Percentiles rank a stretch among this genome's conserved stretches.
Conservation (phyloP, 2,329 filamentous ascomycete species). For the Microcera coccophila region DNA sequence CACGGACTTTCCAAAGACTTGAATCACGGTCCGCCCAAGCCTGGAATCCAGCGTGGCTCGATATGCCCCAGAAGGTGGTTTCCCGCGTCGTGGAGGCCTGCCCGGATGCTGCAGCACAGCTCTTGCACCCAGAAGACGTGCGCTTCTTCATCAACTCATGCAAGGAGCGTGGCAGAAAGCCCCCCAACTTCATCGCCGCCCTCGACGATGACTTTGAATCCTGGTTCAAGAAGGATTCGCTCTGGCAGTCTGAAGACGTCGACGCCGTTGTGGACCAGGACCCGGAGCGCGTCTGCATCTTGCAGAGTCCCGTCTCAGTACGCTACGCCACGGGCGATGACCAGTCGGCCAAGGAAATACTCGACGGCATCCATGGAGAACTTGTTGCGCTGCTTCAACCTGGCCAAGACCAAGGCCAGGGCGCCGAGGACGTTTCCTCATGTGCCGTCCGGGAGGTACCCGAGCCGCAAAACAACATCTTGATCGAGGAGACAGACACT, state of each 20-base stretch:
- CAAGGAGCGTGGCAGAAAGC: conserved; percentile 29
- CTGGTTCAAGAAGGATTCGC: conserved; percentile 39
- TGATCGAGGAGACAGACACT: no score
- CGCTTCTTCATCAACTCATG: conserved; percentile 11
- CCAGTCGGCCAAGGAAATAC: conserved; percentile 26
- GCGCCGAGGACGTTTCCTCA: no score
- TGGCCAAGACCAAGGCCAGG: no score
- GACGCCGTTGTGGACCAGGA: conserved; percentile 34
- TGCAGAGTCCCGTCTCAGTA: conserved; percentile 35
- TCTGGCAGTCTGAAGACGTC: conserved; percentile 37
- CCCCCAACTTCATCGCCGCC: conserved; percentile 32
- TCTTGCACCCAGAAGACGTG: background rate
- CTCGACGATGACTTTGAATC: conserved; percentile 35
- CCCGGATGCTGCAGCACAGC: background rate
- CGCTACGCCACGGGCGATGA: conserved; percentile 18
- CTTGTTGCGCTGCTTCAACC: no score
- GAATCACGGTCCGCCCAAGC: no score
- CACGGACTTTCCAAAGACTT: no score
- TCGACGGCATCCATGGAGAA: conserved; percentile 16
- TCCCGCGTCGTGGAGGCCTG: no score
- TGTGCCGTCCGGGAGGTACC: no score
- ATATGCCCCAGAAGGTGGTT: no score
- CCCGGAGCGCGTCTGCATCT: conserved; percentile 27
- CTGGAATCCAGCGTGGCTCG: no score
- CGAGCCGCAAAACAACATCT: no score